phyloP scores from a whole-genome alignment of 139 green algal species.

The Auxenochlorella pyrenoidosa region DNA sequence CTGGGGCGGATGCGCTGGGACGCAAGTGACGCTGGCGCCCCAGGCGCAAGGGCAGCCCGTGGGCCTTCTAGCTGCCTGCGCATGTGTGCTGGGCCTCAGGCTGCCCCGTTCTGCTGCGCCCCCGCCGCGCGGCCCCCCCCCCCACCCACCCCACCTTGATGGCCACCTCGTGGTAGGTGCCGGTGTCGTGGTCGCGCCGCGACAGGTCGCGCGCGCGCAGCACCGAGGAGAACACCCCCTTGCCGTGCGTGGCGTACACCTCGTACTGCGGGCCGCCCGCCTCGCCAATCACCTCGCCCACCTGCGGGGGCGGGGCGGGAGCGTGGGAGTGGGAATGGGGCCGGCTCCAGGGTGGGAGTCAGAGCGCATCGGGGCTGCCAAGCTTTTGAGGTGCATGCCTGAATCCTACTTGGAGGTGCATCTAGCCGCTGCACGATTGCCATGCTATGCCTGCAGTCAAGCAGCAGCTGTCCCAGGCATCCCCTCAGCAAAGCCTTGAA shows the following conservation, averaged over 20 bases:
- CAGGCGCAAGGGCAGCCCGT: too few species aligned
- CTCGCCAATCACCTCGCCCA: slow-evolving; percentile 64
- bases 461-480: too few species aligned
- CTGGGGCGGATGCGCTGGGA: not conserved
- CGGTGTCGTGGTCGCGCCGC: slow-evolving; percentile 1
- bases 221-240: slow-evolving; percentile 96
- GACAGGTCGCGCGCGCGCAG: slow-evolving; percentile 85
- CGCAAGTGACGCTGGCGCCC: not conserved
- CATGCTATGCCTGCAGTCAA: too few species aligned
- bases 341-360: too few species aligned
- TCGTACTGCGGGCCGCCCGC: slow-evolving; percentile 86
- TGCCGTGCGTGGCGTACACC: slow-evolving; percentile 78
- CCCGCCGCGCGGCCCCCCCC: not conserved
- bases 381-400: too few species aligned
- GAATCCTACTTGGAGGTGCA: too few species aligned
- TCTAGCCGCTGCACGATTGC: too few species aligned
- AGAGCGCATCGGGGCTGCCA: too few species aligned
- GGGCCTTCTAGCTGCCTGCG: not conserved
- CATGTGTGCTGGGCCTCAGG: not conserved
- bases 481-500: too few species aligned
- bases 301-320: not conserved
- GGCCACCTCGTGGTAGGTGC: slow-evolving; percentile 15
- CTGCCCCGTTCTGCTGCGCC: not conserved
- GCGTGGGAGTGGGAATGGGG: not conserved
- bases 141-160: slow-evolving; percentile 9